Base-by-base conservation (phyloP, 805 yeast species). In the Yarrowia porcina region DNA sequence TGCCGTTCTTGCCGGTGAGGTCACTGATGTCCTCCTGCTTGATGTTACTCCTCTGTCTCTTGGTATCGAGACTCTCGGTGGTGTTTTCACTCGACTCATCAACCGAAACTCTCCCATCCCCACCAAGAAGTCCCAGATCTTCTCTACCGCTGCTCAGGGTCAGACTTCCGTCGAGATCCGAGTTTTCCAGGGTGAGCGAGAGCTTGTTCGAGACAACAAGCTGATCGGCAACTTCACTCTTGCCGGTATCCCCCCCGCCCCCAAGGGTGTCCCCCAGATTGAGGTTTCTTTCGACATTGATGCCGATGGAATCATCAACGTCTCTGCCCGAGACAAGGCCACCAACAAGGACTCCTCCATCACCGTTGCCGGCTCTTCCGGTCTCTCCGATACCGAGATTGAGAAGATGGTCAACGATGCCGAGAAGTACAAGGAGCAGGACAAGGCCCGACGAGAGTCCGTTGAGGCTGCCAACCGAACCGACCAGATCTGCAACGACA, bases 121-220 rank as follows among this genome's bases (percentile, higher is more conserved):
- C 78, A 90, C 97, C 72, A 90, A 90, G 85, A 91, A 91, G 82
- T 89, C 96, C 54, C 97, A 91, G 82, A 86, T 91, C 73, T 91
- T 92, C 88, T 90, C 96, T 63, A 90, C 97, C 72, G 97, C 97
- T 67, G 91, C 96, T 68, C 88, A 93, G 71, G 97, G 97, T 76
- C 97, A 90, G 83, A 90, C 97, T 68, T 88, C 96, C 71, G 96
- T 90, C 71, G 96, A 90, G 82, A 91, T 91, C 80, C 88, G 97
- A 82, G 97, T 91, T 66, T 92, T 90, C 97, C 97, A 91, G 83
- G 97, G 97, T 83, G 97, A 91, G 84, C 89, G 97, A 84, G 97
- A 91, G 82, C 86, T 92, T 75, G 96, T 93, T 73, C 88, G 96
- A 82, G 97, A 91, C 83, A 91, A 91, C 89, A 91, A 92, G 82